Conservation (phyloP, 1,139 yeast genomes). For the Debaryomyces sp. region DNA sequence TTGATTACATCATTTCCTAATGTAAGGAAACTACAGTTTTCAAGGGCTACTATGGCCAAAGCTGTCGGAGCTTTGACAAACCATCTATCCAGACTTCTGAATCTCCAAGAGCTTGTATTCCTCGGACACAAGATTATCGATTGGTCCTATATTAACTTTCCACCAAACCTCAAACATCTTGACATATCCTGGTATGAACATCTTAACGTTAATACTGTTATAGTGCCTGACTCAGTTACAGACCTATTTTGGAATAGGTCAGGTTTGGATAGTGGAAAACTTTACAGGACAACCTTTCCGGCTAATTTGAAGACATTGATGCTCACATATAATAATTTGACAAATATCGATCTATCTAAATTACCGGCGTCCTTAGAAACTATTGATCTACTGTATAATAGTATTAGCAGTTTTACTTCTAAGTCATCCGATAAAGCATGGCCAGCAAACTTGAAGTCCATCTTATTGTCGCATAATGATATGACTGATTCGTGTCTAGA, state of each 20-base stretch:
- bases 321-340: conserved; percentile 35
- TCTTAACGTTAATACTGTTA: conserved; percentile 18
- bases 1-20: conserved; percentile 29
- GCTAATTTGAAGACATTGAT: conserved; percentile 30
- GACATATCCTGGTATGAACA: conserved; percentile 40
- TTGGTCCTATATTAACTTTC: conserved; percentile 31
- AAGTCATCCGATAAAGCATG: conserved; percentile 24
- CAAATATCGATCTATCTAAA: conserved; percentile 21
- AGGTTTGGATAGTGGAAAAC: conserved; percentile 20
- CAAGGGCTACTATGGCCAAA: conserved; percentile 24
- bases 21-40: conserved; percentile 33
- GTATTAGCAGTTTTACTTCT: conserved; percentile 14
- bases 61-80: conserved; percentile 11
- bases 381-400: conserved; percentile 31
- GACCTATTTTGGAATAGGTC: conserved; percentile 37
- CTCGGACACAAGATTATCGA: conserved; percentile 35
- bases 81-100: conserved; percentile 9
- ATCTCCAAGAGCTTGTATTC: conserved; percentile 29
- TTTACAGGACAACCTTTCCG: conserved; percentile 22
- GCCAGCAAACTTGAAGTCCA: conserved; percentile 29
- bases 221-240: conserved; percentile 21
- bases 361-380: conserved; percentile 32
- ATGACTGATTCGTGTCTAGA: conserved; percentile 22
- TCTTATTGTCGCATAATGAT: conserved; percentile 28
- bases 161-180: conserved; percentile 26